Percentiles rank a stretch among this genome's conserved stretches.
Conservation (phyloP, 768 basidiomycete genomes). For the Boletus barrowsii region DNA sequence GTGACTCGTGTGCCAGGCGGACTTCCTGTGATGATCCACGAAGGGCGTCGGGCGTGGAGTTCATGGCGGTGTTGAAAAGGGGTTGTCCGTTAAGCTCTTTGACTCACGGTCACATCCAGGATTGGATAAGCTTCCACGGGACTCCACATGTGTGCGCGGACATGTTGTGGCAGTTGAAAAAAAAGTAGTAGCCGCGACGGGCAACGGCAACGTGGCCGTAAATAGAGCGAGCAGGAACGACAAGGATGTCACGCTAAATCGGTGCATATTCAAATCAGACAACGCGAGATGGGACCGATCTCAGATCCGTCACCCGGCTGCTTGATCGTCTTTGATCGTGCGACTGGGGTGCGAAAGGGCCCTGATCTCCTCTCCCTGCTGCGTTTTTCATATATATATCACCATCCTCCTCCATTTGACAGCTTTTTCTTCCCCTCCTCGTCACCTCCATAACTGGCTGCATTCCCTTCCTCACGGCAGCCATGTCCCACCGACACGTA, state of each 20-base stretch:
- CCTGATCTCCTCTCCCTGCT: constrained; percentile 42
- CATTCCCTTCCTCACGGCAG: constrained; percentile 24
- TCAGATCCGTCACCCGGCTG: constrained; percentile 32
- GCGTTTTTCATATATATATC: constrained; percentile 56
- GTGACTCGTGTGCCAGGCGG: background rate
- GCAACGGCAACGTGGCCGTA: constrained; percentile 47
- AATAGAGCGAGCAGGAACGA: constrained; percentile 43
- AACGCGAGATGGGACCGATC: constrained; percentile 43
- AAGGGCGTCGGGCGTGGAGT: constrained; percentile 1
- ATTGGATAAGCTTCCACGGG: constrained; percentile 37
- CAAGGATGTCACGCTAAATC: constrained; percentile 28
- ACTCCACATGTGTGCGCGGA: constrained; percentile 33
- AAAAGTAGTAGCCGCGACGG: constrained; percentile 41
- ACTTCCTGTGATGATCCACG: constrained; percentile 30
- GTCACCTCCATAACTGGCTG: constrained; percentile 31
- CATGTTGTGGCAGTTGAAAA: constrained; percentile 32
- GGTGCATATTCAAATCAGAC: constrained; percentile 37
- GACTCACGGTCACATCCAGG: constrained; percentile 33
- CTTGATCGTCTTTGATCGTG: constrained; percentile 67
- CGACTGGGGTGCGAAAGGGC: constrained; percentile 43
- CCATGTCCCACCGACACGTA: constrained; percentile 61
- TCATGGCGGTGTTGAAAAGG: constrained; percentile 26
- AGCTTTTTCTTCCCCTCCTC: constrained; percentile 48
- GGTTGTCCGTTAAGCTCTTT: constrained; percentile 42
- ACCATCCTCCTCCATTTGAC: constrained; percentile 40